phyloP scores from a whole-genome alignment of 2,329 filamentous ascomycete genomes.

The Alternaria burnsii region DNA sequence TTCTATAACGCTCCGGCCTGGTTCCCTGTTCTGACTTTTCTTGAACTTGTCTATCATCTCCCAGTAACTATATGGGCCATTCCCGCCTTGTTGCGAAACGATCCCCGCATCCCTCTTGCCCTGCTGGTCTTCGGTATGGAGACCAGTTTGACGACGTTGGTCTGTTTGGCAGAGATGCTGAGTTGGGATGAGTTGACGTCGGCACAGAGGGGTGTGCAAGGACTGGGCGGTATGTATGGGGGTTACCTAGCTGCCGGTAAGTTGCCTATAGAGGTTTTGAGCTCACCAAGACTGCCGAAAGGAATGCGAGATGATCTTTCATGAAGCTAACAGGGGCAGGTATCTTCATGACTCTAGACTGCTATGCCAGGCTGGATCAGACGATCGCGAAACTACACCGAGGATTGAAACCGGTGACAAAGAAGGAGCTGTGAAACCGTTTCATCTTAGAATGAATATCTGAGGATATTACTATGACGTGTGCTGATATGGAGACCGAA shows the following conservation, averaged over 20 bases:
- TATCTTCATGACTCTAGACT: constrained; percentile 49
- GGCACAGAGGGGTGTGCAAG: constrained; percentile 37
- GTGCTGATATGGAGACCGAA: neutral
- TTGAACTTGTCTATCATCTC: constrained; percentile 69
- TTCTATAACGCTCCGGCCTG: constrained; percentile 67
- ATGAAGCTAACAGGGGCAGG: constrained; percentile 20
- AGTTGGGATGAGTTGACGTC: constrained; percentile 56
- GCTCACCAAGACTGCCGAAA: neutral
- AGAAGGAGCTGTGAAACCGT: constrained; percentile 38
- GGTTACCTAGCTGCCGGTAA: constrained; percentile 47
- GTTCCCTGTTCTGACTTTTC: constrained; percentile 65
- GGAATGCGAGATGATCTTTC: neutral
- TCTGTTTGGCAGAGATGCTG: constrained; percentile 69
- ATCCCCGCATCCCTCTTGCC: constrained; percentile 66
- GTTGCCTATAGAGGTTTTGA: constrained; percentile 4
- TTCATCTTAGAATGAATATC: neutral
- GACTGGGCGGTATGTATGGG: constrained; percentile 51
- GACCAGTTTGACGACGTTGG: constrained; percentile 68
- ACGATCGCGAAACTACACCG: constrained; percentile 35
- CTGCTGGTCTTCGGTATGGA: constrained; percentile 68
- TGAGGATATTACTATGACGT: neutral
- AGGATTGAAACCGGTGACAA: constrained; percentile 35
- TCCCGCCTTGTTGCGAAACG: constrained; percentile 63
- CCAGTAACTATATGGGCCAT: constrained; percentile 69
- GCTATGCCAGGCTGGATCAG: constrained; percentile 44